Percentiles rank a stretch among this genome's conserved stretches.
phyloP scores from a whole-genome alignment of 1,284 basidiomycete species.

The Leccinum pseudoinsigne region DNA sequence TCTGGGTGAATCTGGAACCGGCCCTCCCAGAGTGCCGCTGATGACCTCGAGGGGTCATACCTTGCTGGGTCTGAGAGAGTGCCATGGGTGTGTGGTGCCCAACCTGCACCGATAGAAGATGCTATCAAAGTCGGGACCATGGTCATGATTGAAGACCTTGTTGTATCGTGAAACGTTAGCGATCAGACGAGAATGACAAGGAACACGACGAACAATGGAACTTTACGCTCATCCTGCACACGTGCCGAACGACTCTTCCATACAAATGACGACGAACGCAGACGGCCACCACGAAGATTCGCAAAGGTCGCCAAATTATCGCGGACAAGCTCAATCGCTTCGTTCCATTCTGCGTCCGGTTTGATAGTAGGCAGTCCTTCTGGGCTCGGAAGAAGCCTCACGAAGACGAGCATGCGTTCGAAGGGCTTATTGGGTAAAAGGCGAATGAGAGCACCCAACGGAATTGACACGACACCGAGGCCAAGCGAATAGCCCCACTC shows the following conservation, averaged over 20 bases:
- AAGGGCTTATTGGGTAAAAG: slow-evolving; percentile 82
- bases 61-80: slow-evolving; percentile 75
- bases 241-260: slow-evolving; percentile 70
- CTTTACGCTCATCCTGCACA: slow-evolving; percentile 48
- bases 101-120: slow-evolving; percentile 83
- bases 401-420: slow-evolving; percentile 67
- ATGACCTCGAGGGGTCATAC: slow-evolving; percentile 75
- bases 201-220: slow-evolving; percentile 37
- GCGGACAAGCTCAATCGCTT: slow-evolving; percentile 73
- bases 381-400: slow-evolving; percentile 69
- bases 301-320: slow-evolving; percentile 85
- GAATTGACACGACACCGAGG: slow-evolving; percentile 85
- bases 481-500: slow-evolving; percentile 94
- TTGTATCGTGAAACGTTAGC: slow-evolving; percentile 7
- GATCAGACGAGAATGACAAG: background rate
- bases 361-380: slow-evolving; percentile 64
- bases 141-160: slow-evolving; percentile 65
- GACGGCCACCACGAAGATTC: slow-evolving; percentile 82
- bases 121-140: slow-evolving; percentile 90
- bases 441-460: slow-evolving; percentile 84
- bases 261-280: slow-evolving; percentile 82
- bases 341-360: slow-evolving; percentile 70
- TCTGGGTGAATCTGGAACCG: slow-evolving; percentile 87
- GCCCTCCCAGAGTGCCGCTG: slow-evolving; percentile 79
- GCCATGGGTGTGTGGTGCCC: slow-evolving; percentile 54